These are phyloP conservation scores for Rhynchospora tenuis DNA, from an alignment of 176 grass and related monocot genomes.

Conservation along the genomic window DNA sequence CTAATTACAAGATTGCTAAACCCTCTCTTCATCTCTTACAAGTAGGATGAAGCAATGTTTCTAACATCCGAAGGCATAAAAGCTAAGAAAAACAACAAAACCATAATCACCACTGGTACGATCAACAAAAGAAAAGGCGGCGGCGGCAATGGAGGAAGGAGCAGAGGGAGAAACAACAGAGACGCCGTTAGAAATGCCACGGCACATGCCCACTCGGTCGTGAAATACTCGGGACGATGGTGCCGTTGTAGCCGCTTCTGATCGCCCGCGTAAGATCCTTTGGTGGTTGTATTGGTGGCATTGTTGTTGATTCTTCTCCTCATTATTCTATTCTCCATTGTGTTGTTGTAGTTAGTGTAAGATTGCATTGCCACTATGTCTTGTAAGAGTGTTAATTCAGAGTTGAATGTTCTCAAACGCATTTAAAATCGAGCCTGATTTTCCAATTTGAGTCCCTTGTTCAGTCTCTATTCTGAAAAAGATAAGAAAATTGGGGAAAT, in stretches of 20 bases:
- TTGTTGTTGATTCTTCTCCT: neutral
- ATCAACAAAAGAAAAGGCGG: slow-evolving; percentile 16
- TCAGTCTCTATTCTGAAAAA: slow-evolving; percentile 2
- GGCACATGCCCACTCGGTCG: neutral
- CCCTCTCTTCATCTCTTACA: neutral
- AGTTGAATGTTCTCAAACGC: neutral
- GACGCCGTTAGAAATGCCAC: neutral
- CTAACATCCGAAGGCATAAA: slow-evolving; percentile 21
- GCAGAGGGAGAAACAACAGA: slow-evolving; percentile 7
- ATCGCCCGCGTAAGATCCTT: neutral
- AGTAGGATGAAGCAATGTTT: slow-evolving; percentile 6
- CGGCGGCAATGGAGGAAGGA: slow-evolving; percentile 11
- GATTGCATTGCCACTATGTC: slow-evolving; percentile 10
- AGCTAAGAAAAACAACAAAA: slow-evolving; percentile 10
- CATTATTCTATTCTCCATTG: neutral
- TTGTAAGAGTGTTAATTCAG: neutral
- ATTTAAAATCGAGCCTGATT: neutral
- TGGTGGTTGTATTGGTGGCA: neutral
- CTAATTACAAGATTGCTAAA: neutral
- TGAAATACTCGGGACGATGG: slow-evolving; percentile 3
- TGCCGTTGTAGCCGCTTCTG: neutral
- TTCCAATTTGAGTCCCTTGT: neutral
- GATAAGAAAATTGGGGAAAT: neutral
- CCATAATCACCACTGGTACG: slow-evolving; percentile 13
- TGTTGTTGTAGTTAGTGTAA: neutral